phyloP scores from a whole-genome alignment of 2,329 filamentous ascomycete species.

The Rutstroemia sp. region DNA sequence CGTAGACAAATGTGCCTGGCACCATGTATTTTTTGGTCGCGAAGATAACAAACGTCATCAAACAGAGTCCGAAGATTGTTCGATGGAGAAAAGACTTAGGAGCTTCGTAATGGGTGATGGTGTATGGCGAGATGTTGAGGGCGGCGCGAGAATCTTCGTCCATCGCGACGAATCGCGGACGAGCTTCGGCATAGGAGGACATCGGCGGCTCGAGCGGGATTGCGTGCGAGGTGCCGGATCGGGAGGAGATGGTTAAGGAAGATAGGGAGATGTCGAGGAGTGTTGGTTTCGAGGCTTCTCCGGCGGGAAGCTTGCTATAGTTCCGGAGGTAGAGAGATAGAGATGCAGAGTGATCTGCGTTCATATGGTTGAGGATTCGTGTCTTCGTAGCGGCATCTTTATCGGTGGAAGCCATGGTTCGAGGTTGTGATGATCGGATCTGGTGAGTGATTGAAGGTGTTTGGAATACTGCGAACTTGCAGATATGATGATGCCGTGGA shows the following conservation, averaged over 20 bases:
- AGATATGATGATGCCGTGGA: too few relatives aligned
- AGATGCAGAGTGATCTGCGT: conserved; percentile 69
- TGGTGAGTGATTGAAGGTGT: too few relatives aligned
- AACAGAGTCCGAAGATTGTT: conserved; percentile 46
- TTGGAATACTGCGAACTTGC: too few relatives aligned
- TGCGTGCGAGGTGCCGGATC: conserved; percentile 37
- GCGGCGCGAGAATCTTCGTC: conserved; percentile 49
- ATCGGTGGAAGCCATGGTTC: conserved; percentile 15
- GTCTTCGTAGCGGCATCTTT: conserved; percentile 43
- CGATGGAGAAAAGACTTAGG: conserved; percentile 35
- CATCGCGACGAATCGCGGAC: conserved; percentile 67
- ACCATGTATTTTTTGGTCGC: conserved; percentile 43
- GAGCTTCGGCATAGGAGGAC: conserved; percentile 57
- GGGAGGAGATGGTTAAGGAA: conserved; percentile 52
- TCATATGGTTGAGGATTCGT: conserved; percentile 78
- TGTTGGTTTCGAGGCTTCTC: conserved; percentile 47
- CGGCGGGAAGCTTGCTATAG: conserved; percentile 51
- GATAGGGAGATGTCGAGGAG: conserved; percentile 60
- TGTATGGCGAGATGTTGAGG: conserved; percentile 47
- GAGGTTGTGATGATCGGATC: background rate
- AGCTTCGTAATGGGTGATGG: conserved; percentile 34
- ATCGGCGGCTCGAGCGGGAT: conserved; percentile 67
- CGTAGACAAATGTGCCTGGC: conserved; percentile 43
- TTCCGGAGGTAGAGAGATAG: conserved; percentile 72
- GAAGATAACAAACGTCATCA: conserved; percentile 47